phyloP scores from a whole-genome alignment of 257 asterid species.

The Ligustrum vulgare region DNA sequence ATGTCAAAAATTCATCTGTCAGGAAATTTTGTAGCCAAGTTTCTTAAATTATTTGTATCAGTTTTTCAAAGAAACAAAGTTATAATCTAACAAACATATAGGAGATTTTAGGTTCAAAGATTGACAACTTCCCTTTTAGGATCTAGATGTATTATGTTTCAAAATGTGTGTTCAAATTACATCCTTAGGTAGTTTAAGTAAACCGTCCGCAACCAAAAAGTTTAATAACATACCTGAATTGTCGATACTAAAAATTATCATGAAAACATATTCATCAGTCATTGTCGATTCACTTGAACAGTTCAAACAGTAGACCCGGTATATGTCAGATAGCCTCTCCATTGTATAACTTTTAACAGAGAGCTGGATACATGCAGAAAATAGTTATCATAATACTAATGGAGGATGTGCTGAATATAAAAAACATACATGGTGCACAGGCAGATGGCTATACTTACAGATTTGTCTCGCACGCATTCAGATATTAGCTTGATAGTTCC shows the following conservation, averaged over 20 bases:
- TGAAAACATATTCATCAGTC: constrained; percentile 71
- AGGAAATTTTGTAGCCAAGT: neutral
- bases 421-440: constrained; percentile 12
- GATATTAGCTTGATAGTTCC: too few species aligned
- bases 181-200: constrained; percentile 10
- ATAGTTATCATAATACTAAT: constrained; percentile 23
- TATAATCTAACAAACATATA: constrained; percentile 13
- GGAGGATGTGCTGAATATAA: constrained; percentile 15
- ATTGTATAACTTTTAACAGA: constrained; percentile 77
- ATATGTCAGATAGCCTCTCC: constrained; percentile 81
- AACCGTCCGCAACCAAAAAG: constrained; percentile 19
- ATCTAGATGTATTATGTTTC: constrained; percentile 1
- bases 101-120: neutral
- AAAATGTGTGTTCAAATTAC: constrained; percentile 11
- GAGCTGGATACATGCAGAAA: constrained; percentile 55
- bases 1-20: neutral
- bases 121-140: neutral
- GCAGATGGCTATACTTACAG: constrained; percentile 54
- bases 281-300: constrained; percentile 36
- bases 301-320: constrained; percentile 64
- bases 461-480: constrained; percentile 93
- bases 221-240: constrained; percentile 68
- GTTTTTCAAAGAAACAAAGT: neutral
- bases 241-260: too few species aligned
- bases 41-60: neutral